These are phyloP conservation scores for Dipteronia dyeriana DNA, from an alignment of 345 rosid genomes.

Conservation along the genomic window DNA sequence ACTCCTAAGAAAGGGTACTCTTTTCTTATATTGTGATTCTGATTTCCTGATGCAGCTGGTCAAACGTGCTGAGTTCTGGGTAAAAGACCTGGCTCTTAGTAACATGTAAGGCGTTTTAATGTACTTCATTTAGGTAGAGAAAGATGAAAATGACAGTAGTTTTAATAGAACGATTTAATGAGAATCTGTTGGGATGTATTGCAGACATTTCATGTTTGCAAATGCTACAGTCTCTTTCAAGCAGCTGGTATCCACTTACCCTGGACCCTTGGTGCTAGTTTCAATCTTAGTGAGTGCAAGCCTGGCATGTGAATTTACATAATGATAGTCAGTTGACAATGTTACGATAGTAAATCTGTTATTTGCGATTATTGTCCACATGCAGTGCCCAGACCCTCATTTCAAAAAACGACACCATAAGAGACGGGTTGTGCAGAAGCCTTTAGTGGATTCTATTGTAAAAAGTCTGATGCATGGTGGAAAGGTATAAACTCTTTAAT, in stretches of 20 bases:
- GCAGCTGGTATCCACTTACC: constrained; percentile 60
- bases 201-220: constrained; percentile 85
- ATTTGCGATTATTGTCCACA: not conserved
- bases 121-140: not conserved
- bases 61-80: constrained; percentile 82
- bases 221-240: constrained; percentile 79
- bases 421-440: constrained; percentile 87
- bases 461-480: constrained; percentile 64
- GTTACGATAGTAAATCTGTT: constrained; percentile 1
- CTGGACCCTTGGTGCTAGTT: constrained; percentile 78
- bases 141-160: not conserved
- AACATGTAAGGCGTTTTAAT: constrained; percentile 57
- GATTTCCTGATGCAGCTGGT: constrained; percentile 58
- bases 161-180: constrained; percentile 23
- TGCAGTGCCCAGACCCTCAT: constrained; percentile 97
- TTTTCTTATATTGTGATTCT: constrained; percentile 16
- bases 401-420: constrained; percentile 92
- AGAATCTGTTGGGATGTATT: constrained; percentile 26
- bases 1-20: constrained; percentile 9
- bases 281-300: constrained; percentile 71
- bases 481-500: constrained; percentile 48
- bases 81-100: constrained; percentile 63
- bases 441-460: constrained; percentile 66
- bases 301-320: not conserved
- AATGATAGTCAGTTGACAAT: not conserved